Evolutionary conservation across 2,329 filamentous ascomycete species (phyloP).

Genomic region (Annulohypoxylon truncatum): DNA sequence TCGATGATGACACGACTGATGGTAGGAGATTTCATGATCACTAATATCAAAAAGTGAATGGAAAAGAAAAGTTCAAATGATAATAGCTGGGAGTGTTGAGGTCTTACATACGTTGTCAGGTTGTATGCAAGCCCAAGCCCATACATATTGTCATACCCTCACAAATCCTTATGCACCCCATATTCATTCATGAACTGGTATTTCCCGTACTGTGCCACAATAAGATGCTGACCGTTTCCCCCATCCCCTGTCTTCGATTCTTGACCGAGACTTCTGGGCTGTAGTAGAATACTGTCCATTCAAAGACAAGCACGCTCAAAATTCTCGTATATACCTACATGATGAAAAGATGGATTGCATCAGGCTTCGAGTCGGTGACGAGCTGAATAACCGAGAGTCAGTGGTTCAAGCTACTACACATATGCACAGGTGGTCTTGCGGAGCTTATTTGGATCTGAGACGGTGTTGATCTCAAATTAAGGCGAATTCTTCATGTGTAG

Average conservation of each 20-base stretch:
- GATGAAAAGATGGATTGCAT: neutral
- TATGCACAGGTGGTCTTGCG: neutral
- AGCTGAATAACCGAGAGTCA: conserved; percentile 21
- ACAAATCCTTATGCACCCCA: conserved; percentile 7
- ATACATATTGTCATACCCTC: neutral
- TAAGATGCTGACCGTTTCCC: neutral
- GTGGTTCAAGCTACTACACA: conserved; percentile 18
- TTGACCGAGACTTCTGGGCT: conserved; percentile 1
- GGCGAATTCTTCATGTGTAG: neutral
- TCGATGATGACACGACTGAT: neutral
- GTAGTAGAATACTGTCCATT: neutral
- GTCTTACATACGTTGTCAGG: neutral
- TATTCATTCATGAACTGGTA: neutral
- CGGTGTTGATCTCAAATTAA: conserved; percentile 1
- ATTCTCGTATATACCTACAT: neutral
- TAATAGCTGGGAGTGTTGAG: neutral
- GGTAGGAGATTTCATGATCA: neutral
- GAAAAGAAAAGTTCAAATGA: neutral
- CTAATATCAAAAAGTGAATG: neutral
- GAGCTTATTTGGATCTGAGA: conserved; percentile 19
- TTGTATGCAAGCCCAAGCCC: neutral
- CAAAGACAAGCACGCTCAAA: neutral
- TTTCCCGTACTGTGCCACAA: conserved; percentile 19
- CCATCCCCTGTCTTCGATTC: neutral
- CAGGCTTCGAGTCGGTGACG: conserved; percentile 16